Evolutionary conservation across 768 basidiomycete genomes (phyloP), one percentile per base, ranked within the genome.

Genomic region (Hortiboletus flavorubellus): DNA sequence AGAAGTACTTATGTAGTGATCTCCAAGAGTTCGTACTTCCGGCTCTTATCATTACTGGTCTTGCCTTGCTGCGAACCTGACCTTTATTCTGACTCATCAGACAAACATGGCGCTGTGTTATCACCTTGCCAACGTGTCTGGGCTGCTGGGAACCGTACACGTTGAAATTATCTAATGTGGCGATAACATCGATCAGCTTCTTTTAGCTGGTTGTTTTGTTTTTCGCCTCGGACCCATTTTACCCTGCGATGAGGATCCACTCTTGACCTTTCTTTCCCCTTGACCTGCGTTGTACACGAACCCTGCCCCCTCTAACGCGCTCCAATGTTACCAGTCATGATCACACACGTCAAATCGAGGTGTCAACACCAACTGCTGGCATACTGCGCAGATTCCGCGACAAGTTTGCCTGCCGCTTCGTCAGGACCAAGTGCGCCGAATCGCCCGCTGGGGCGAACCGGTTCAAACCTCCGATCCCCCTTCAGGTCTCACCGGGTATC

Each of bases 341-440:
- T 18, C 50, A 37, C 23, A 43, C 56, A n/a, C 45, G 38, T 30
- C 60, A 65, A 33, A 59, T 54, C n/a, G 48, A 59, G 3, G 40
- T 65, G 18, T 46, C 37, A 21, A 55, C 63, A 11, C 41, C 49
- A 15, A 47, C 30, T 40, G 54, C 57, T 8, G 64, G 56, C 15
- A 54, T 59, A 23, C 51, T 54, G 18, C 53, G 47, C 23, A 57
- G 54, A 8, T 65, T 52, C 34, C 49, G 64, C 15, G 49, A 57
- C 42, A 59, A 53, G 30, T 62, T 65, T 35, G 45, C 47, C 6
- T 59, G 53, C 38, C 55, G 49, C n/a, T 62, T 64, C 39, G 9
- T 56, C 18, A 38, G 39, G 14, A 51, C 62, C 37, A 63, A 63
- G 35, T 63, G 33, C 21, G 61, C 56, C 15, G 18, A 44, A 35